Evolutionary conservation across 1,139 yeast genomes (phyloP), one percentile per base, ranked within the genome.

Genomic region (Magnusiomyces starmeri): DNA sequence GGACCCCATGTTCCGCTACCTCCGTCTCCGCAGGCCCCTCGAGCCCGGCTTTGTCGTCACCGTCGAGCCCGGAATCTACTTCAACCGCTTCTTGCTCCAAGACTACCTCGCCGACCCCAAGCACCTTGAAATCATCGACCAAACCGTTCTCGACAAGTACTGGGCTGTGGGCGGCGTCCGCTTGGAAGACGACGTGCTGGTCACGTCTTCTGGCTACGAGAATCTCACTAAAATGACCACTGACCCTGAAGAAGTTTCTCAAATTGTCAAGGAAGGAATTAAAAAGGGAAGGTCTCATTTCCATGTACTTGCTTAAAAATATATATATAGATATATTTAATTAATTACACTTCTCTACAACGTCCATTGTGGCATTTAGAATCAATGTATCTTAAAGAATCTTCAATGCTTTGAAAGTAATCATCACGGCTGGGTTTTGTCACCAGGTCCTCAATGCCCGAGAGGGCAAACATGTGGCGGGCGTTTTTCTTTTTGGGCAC

Each of bases 131-230:
- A 87, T 71, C 67, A 83, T 92, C 55, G 75, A 88, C 64, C 68
- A 69, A 59, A 80, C 78, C 0, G 81, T 83, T 1, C 74, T 92
- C 58, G 82, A 85, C 52, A 81, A 79, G 64, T 92, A 89, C 69
- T 80, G 85, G 84, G 78, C 83, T 59, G 80, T 92, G 55, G 98
- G 98, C 22, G 98, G 98, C 48, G 96, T 92, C 6, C 80, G 98
- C 68, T 88, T 92, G 56, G 98, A 92, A 68, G 98, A 92, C 65
- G 97, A 90, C 64, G 78, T 92, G 48, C 71, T 86, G 49, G 83
- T 92, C 48, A 87, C 96, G 1, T 75, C 75, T 50, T 71, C 70
- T 52, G 97, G 98, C 0, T 80, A 68, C 64, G 95, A 89, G 62
- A 85, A 87, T 62, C 71, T 90, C 54, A 92, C 97, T 3, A 76